Conservation (phyloP, 106 monocot genomes). For the Narthecium ossifragum region DNA sequence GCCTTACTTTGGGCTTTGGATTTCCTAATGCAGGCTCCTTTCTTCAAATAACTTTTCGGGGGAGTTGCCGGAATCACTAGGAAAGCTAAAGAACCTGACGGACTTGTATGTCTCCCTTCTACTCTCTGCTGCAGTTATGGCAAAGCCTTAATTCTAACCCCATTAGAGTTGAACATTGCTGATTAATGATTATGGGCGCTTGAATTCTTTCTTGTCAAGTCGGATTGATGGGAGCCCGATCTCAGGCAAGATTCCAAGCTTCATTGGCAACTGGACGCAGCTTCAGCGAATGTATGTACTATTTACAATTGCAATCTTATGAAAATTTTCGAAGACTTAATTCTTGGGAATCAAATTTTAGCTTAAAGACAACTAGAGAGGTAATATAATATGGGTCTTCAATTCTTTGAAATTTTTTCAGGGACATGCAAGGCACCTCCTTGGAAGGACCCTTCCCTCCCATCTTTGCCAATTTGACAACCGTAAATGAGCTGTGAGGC, state of each 20-base stretch:
- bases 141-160: neutral
- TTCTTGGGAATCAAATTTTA: no score
- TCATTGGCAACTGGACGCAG: conserved; percentile 31
- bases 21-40: conserved; percentile 4
- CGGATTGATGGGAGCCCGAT: conserved; percentile 27
- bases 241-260: conserved; percentile 31
- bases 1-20: neutral
- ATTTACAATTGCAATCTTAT: no score
- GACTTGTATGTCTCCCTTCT: conserved; percentile 15
- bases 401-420: neutral
- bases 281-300: conserved; percentile 18
- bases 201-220: conserved; percentile 11
- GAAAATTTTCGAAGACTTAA: no score
- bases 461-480: conserved; percentile 19
- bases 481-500: conserved; percentile 34
- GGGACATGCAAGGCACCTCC: conserved; percentile 63
- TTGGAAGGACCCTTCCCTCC: conserved; percentile 54
- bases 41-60: conserved; percentile 20
- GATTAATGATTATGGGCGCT: neutral
- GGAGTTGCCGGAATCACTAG: conserved; percentile 22
- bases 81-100: conserved; percentile 27
- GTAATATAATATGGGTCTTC: neutral
- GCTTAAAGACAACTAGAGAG: no score
- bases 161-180: no score
- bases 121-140: neutral